Percentiles rank a stretch among this genome's conserved stretches.
phyloP scores from a whole-genome alignment of 306 rosid genomes.

The Crotalaria pallida region DNA sequence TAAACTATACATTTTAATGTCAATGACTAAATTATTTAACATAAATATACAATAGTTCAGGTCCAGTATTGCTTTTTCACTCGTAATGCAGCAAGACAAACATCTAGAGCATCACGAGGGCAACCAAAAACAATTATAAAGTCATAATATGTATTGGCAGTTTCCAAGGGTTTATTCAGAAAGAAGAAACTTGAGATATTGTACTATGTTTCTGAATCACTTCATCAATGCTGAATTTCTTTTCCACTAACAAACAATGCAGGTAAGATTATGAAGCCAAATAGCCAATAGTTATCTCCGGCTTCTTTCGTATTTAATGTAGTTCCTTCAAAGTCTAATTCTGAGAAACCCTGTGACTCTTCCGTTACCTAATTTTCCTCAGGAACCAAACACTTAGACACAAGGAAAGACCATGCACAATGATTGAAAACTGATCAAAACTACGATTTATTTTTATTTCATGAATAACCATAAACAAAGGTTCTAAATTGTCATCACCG shows the following conservation, averaged over 20 bases:
- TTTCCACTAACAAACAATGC: constrained; percentile 15
- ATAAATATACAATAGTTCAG: too few species aligned
- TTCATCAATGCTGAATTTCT: not conserved
- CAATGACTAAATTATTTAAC: too few species aligned
- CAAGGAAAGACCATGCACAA: not conserved
- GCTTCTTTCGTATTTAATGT: not conserved
- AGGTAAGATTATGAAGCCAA: not conserved
- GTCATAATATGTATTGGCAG: not conserved
- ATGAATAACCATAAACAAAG: not conserved
- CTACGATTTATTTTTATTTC: not conserved
- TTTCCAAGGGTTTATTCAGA: constrained; percentile 3
- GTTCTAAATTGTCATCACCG: too few species aligned
- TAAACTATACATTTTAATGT: too few species aligned
- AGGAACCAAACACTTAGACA: constrained; percentile 9
- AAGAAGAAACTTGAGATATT: not conserved
- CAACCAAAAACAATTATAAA: not conserved
- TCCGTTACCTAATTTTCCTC: not conserved
- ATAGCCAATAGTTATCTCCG: not conserved
- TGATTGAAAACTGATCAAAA: not conserved
- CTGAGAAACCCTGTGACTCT: not conserved
- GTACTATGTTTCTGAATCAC: not conserved
- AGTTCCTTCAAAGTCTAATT: not conserved
- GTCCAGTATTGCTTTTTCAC: too few species aligned
- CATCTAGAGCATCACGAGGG: constrained; percentile 3
- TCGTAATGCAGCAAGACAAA: not conserved